These are phyloP conservation scores for Penicillium sp. DNA, from an alignment of 2,329 filamentous ascomycete species.

Conservation along the genomic window DNA sequence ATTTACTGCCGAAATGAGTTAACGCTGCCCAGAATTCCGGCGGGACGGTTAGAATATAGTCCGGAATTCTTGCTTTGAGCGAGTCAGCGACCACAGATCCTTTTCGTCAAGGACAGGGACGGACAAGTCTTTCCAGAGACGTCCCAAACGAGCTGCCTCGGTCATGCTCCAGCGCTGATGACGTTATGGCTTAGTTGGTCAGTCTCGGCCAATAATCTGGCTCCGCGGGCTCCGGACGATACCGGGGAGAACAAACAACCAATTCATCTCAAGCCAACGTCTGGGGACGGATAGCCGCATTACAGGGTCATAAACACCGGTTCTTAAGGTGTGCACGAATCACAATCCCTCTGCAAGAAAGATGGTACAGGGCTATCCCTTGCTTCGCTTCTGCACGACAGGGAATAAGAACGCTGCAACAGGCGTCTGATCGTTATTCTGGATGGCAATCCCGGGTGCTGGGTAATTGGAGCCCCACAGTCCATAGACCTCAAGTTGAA, in stretches of 20 bases:
- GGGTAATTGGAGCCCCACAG: slow-evolving; percentile 7
- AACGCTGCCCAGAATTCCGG: neutral
- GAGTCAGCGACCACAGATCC: neutral
- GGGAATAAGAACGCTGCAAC: slow-evolving; percentile 12
- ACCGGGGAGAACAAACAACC: neutral
- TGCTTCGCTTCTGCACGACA: slow-evolving; percentile 16
- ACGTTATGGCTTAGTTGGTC: neutral
- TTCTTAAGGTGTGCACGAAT: neutral
- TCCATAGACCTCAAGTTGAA: neutral
- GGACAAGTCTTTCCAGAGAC: neutral
- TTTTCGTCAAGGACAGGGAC: neutral
- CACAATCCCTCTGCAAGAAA: slow-evolving; percentile 5
- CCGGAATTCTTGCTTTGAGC: neutral
- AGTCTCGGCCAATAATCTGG: neutral
- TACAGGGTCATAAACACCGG: neutral
- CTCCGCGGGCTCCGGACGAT: neutral
- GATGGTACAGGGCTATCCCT: slow-evolving; percentile 23
- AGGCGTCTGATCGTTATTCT: neutral
- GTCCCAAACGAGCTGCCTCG: neutral
- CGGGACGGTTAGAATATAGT: neutral
- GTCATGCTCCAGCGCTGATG: neutral
- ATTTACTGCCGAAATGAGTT: neutral
- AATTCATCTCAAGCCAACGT: neutral
- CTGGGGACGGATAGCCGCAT: neutral
- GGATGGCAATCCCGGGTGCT: neutral